Conservation (phyloP, 352 stramenopile species). For the Thalassiosira livingstoniorum region DNA sequence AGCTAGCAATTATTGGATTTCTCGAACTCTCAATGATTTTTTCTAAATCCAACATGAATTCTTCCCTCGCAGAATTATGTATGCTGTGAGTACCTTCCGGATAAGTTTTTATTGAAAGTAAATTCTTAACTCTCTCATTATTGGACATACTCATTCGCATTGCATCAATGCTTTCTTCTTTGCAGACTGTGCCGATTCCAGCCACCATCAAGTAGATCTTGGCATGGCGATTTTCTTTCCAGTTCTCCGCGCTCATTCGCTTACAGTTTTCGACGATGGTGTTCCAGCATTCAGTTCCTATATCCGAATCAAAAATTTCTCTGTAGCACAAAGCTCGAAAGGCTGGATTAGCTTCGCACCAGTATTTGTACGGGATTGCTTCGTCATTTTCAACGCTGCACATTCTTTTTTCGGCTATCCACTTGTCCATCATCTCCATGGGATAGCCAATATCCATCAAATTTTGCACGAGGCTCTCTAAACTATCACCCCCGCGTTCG, state of each 20-base stretch:
- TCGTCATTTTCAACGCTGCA: conserved; percentile 17
- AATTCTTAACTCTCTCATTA: background rate
- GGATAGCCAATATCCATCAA: conserved; percentile 48
- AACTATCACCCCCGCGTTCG: background rate
- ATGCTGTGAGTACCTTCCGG: conserved; percentile 43
- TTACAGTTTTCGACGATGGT: conserved; percentile 20
- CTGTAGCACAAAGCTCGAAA: conserved; percentile 60
- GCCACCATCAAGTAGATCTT: conserved; percentile 43
- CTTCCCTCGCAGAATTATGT: conserved; percentile 33
- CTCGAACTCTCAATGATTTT: too few species aligned
- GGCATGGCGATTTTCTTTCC: conserved; percentile 10
- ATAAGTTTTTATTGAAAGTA: conserved; percentile 29
- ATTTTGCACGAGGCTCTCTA: conserved; percentile 20
- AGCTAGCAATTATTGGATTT: too few species aligned
- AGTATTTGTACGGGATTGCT: conserved; percentile 10
- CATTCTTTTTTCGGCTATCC: conserved; percentile 40
- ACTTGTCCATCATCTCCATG: conserved; percentile 33
- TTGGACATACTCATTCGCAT: conserved; percentile 42
- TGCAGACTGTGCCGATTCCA: conserved; percentile 44
- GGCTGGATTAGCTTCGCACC: conserved; percentile 48
- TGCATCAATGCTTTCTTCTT: conserved; percentile 39
- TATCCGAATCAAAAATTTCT: conserved; percentile 45
- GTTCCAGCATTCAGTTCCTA: conserved; percentile 36
- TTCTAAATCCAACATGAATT: conserved; percentile 31
- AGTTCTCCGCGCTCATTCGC: background rate